Conservation (phyloP, 345 rosid species). For the Excoecaria cochinchinensis region DNA sequence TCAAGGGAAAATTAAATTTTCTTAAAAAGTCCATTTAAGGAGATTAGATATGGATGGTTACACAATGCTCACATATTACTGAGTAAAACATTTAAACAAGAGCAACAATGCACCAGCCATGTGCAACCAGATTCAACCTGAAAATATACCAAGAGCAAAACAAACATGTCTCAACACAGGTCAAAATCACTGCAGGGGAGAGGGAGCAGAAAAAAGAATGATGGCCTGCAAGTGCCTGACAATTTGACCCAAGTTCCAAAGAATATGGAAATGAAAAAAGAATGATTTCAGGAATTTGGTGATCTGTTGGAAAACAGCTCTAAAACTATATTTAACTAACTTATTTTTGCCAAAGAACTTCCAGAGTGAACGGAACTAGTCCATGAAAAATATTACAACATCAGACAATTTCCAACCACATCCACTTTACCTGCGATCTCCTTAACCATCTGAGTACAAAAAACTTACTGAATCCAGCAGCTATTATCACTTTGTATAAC, state of each 20-base stretch:
- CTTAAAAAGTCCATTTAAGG: not conserved
- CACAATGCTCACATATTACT: not conserved
- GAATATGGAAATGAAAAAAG: not conserved
- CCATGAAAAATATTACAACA: not conserved
- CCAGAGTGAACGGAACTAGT: not conserved
- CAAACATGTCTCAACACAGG: not conserved
- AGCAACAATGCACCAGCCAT: not conserved
- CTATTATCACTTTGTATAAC: not conserved
- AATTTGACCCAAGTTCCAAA: not conserved
- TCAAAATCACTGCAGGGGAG: not conserved
- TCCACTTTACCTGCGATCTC: not conserved
- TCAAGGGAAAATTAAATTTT: not conserved
- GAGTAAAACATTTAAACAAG: not conserved
- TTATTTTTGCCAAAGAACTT: not conserved
- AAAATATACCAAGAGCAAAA: conserved; percentile 3
- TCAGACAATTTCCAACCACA: not conserved
- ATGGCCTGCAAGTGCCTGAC: not conserved
- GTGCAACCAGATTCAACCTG: not conserved
- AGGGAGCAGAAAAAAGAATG: not conserved
- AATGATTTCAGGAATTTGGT: not conserved
- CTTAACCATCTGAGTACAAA: not conserved
- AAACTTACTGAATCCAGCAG: not conserved
- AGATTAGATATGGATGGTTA: not conserved
- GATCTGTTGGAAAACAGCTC: not conserved
- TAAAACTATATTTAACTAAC: not conserved